These are phyloP conservation scores for Cunninghamia lanceolata DNA, from an alignment of 75 land plant species.

Conservation along the genomic window DNA sequence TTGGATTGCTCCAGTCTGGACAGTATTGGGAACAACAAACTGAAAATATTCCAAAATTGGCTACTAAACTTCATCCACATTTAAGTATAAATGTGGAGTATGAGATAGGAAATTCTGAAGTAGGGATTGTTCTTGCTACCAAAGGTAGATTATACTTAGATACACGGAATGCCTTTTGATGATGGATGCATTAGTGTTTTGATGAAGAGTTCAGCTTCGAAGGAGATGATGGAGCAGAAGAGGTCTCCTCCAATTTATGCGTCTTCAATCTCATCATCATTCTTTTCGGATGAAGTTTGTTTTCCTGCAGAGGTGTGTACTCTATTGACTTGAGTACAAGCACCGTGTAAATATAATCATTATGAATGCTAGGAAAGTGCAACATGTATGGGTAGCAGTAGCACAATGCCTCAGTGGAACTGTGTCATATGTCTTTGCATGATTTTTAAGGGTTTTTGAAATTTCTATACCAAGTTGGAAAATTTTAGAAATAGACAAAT, in stretches of 20 bases:
- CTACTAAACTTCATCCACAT: not conserved
- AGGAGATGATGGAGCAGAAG: slow-evolving; percentile 23
- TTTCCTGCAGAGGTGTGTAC: slow-evolving; percentile 19
- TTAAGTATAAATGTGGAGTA: not conserved
- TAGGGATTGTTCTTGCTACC: not conserved
- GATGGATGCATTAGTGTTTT: not conserved
- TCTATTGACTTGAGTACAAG: not conserved
- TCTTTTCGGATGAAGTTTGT: slow-evolving; percentile 19
- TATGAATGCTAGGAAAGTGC: not conserved
- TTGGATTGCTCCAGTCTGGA: not conserved
- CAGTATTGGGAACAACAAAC: not conserved
- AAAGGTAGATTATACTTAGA: not conserved
- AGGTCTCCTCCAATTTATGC: slow-evolving; percentile 12
- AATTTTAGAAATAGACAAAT: not conserved
- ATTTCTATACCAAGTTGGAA: not conserved
- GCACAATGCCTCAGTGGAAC: not conserved
- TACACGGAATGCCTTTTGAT: slow-evolving; percentile 22
- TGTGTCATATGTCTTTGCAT: not conserved
- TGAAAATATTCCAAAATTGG: not conserved
- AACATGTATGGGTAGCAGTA: not conserved
- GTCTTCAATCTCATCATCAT: slow-evolving; percentile 6
- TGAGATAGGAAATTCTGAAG: not conserved
- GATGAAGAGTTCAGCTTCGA: not conserved
- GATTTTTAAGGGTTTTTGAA: not conserved
- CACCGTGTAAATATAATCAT: not conserved